Base-by-base conservation (phyloP, 1,139 yeast genomes). In the Blastobotrys capitulatus region DNA sequence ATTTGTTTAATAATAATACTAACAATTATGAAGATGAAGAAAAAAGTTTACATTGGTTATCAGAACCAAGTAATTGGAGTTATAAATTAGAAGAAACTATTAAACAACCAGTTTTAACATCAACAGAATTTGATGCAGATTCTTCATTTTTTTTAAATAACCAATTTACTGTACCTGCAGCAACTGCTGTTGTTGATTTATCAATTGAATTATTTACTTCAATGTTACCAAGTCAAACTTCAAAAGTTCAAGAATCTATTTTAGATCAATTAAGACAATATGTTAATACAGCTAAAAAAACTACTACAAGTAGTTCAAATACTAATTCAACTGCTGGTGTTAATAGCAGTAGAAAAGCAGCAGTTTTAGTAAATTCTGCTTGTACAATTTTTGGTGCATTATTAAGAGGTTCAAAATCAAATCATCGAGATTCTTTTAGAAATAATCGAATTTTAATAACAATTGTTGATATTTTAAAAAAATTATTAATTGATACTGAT, bases 181-280 rank as follows among this genome's bases (percentile, higher is more conserved):
- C 60, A 5, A 62, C 70, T 1, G 75, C 87, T 25, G 73, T 86
- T 12, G 77, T 88, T 20, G 96, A 92, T 65, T 66, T 79, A 1
- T 83, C 96, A 0, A 82, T 92, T 59, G 89, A 84, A 53, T 72
- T 89, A 5, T 86, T 89, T 60, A 82, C 86, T 10, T 62, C 77
- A 8, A 75, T 85, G 0, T 85, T 92, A 57, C 88, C 95, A 0
- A 73, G 76, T 53, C 76, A 92, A 58, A 79, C 90, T n/a, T 67
- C 79, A 9, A 86, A 88, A 55, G 85, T 92, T 50, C 97, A 92
- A 61, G 83, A 85, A 51, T 88, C 97, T 1, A 74, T 92, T 35
- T 67, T 92, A 43, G 97, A 90, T 57, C 89, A 84, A 53, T 69
- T 92, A 54, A 75, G 90, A 57, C 72, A 82, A 2, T 78, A 83